Conservation (phyloP, 2,329 filamentous ascomycete species). For the Cytospora paraplurivora region DNA sequence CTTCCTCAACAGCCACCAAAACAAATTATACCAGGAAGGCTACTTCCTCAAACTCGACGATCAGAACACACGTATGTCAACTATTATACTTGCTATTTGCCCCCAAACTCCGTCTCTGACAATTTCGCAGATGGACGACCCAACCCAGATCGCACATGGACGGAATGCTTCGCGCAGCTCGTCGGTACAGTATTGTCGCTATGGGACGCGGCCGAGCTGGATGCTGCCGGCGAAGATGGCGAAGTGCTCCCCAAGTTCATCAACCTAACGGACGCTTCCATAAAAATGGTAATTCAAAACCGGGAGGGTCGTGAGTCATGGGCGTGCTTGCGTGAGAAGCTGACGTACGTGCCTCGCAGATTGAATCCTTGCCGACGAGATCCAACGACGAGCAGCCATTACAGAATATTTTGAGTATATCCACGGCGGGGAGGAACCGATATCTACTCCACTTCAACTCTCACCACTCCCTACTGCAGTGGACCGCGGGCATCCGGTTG, state of each 20-base stretch:
- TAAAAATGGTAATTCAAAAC: conserved; percentile 78
- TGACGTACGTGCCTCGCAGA: conserved; percentile 51
- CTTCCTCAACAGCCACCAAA: conserved; percentile 90
- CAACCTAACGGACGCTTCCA: conserved; percentile 94
- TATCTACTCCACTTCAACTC: conserved; percentile 97
- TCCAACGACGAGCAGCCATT: conserved; percentile 75
- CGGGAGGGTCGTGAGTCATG: not conserved
- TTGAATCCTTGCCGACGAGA: conserved; percentile 85
- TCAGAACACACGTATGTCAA: conserved; percentile 78
- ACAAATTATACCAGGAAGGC: conserved; percentile 96
- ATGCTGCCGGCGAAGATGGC: conserved; percentile 79
- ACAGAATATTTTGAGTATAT: conserved; percentile 94
- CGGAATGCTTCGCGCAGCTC: conserved; percentile 94
- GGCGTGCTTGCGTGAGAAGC: conserved; percentile 10
- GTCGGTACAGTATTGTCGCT: conserved; percentile 92
- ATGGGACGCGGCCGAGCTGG: conserved; percentile 92
- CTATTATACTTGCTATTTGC: not conserved
- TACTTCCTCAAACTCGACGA: conserved; percentile 98
- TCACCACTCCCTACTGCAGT: conserved; percentile 87
- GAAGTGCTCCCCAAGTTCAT: conserved; percentile 67
- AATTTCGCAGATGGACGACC: conserved; percentile 72
- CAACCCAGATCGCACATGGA: conserved; percentile 85
- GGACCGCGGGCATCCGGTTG: conserved; percentile 91
- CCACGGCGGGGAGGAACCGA: conserved; percentile 91
- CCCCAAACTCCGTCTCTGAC: conserved; percentile 32